These are phyloP conservation scores for Septoria linicola DNA, from an alignment of 2,329 filamentous ascomycete genomes.

Conservation along the genomic window DNA sequence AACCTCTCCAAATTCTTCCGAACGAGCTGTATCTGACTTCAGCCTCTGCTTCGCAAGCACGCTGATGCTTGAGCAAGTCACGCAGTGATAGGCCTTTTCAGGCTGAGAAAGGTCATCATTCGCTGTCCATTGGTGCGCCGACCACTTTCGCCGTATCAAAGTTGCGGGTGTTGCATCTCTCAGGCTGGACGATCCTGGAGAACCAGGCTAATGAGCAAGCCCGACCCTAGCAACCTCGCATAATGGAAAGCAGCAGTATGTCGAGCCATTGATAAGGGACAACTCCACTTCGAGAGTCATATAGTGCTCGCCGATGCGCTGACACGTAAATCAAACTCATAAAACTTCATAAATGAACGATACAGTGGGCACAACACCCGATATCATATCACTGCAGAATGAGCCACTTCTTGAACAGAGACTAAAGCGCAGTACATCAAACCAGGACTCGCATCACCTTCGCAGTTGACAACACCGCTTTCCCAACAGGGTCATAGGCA, in stretches of 20 bases:
- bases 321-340: neutral
- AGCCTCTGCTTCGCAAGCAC: neutral
- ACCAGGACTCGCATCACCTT: too few relatives aligned
- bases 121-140: conserved; percentile 2
- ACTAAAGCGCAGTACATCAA: too few relatives aligned
- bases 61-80: neutral
- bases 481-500: too few relatives aligned
- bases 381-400: too few relatives aligned
- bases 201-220: conserved; percentile 9
- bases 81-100: neutral
- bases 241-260: conserved; percentile 2
- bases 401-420: too few relatives aligned
- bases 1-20: conserved; percentile 7
- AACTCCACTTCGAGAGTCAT: conserved; percentile 6
- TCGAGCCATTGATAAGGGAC: conserved; percentile 5
- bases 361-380: neutral
- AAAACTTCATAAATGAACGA: neutral
- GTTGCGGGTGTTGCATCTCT: conserved; percentile 1
- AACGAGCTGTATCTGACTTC: neutral
- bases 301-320: conserved; percentile 4
- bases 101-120: neutral
- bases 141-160: conserved; percentile 2
- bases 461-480: too few relatives aligned
- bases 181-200: conserved; percentile 1
- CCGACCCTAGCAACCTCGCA: neutral